These are phyloP conservation scores for Corylus avellana DNA, from an alignment of 306 rosid genomes.

Conservation along the genomic window DNA sequence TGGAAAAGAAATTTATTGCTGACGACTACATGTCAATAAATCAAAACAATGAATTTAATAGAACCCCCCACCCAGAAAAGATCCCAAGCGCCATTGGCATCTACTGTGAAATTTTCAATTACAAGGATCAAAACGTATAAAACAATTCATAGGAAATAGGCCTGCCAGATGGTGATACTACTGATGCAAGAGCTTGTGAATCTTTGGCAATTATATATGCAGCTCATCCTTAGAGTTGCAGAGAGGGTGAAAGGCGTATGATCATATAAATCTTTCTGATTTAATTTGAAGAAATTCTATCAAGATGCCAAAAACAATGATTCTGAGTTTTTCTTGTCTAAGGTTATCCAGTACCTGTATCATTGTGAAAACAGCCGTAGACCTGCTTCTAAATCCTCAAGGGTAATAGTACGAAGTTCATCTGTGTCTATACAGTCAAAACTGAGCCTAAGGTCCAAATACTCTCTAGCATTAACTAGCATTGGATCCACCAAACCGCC, in stretches of 20 bases:
- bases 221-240: neutral
- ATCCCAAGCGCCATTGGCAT: neutral
- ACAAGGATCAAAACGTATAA: neutral
- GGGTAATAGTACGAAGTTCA: slow-evolving; percentile 73
- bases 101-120: neutral
- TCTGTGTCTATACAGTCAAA: slow-evolving; percentile 87
- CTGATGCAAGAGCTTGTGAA: neutral
- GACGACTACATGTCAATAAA: neutral
- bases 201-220: neutral
- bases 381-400: slow-evolving; percentile 81
- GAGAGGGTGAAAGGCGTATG: neutral
- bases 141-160: neutral
- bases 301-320: slow-evolving; percentile 30
- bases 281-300: slow-evolving; percentile 16
- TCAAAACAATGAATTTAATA: neutral
- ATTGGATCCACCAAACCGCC: slow-evolving; percentile 83
- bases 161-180: neutral
- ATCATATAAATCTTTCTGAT: slow-evolving; percentile 27
- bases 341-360: neutral
- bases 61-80: neutral
- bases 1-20: neutral
- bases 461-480: slow-evolving; percentile 87
- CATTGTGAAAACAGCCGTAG: slow-evolving; percentile 54
- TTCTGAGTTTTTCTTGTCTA: neutral
- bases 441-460: slow-evolving; percentile 80